A percentile compares a stretch with the other conserved stretches of the same genome.
Conservation (phyloP, 441 rosid species). For the Raphanus hybrid region DNA sequence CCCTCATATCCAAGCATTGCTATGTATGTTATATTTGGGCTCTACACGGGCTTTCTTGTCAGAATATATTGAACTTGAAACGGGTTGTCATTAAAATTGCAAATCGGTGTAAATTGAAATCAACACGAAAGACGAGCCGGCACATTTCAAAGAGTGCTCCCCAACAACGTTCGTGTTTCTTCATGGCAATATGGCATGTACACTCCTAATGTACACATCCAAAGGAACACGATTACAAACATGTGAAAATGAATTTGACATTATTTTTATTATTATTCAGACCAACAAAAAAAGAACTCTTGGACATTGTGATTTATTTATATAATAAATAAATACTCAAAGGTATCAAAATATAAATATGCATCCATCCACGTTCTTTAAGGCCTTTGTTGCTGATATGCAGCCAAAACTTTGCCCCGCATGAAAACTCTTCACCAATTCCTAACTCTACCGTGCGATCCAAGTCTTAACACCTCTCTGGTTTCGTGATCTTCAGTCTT, state of each 20-base stretch:
- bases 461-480: conserved; percentile 45
- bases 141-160: conserved; percentile 37
- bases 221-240: conserved; percentile 25
- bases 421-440: conserved; percentile 10
- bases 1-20: not conserved
- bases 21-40: conserved; percentile 1
- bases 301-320: conserved; percentile 27
- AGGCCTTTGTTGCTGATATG: conserved; percentile 30
- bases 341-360: conserved; percentile 29
- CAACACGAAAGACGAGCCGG: conserved; percentile 10
- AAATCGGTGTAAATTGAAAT: not conserved
- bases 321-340: conserved; percentile 20
- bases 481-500: conserved; percentile 62
- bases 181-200: conserved; percentile 6
- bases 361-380: conserved; percentile 34
- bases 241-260: not conserved
- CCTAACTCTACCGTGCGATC: conserved; percentile 22
- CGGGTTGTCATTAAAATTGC: not conserved
- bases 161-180: conserved; percentile 36
- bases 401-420: conserved; percentile 26
- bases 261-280: not conserved
- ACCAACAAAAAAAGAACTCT: conserved; percentile 3
- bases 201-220: conserved; percentile 11
- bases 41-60: not conserved
- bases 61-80: conserved; percentile 10